Evolutionary conservation across 1,284 basidiomycete species (phyloP), one percentile per base, ranked within the genome.

Genomic region (Papiliotrema laurentii): DNA sequence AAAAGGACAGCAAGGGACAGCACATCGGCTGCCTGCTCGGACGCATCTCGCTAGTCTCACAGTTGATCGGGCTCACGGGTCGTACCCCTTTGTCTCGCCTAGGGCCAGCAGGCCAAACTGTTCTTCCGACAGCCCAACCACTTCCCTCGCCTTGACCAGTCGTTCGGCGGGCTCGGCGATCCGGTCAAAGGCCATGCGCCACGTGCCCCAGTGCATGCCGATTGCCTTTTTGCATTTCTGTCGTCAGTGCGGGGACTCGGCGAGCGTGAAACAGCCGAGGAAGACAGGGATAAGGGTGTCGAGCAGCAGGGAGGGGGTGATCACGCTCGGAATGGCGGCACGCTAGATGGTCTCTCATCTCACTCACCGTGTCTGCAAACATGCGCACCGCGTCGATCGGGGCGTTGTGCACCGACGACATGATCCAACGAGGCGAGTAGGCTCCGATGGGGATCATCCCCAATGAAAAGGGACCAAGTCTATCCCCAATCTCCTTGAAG

Each of bases 201-300:
- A 73, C n/a, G 67, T 69, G 2, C 82, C 83, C 83, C 83, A 86
- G 66, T 86, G 84, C 77, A 86, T 86, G 2, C 79, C 83, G 3
- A 86, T 56, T 0, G 80, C 83, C 57, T 76, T 78, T 68, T 78
- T 77, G 28, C 65, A 68, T 56, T 61, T 57, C 70, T 72, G 41
- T n/a, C n/a, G n/a, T n/a, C n/a, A n/a, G n/a, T n/a, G n/a, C n/a
- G n/a, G n/a, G n/a, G n/a, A n/a, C n/a, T n/a, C n/a, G n/a, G n/a
- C n/a, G n/a, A n/a, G n/a, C 38, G 26, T 19, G 24, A 16, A 2
- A 22, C 10, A 21, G 18, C 14, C 10, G 10, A 14, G 13, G n/a
- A 28, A 24, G n/a, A 5, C 26, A 31, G n/a, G 34, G 28, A 13
- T 11, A 18, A 2, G n/a, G 10, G 10, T 22, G 24, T 30, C 21